Conservation (phyloP, 495 filamentous ascomycete genomes). For the Acidiella bohemica region DNA sequence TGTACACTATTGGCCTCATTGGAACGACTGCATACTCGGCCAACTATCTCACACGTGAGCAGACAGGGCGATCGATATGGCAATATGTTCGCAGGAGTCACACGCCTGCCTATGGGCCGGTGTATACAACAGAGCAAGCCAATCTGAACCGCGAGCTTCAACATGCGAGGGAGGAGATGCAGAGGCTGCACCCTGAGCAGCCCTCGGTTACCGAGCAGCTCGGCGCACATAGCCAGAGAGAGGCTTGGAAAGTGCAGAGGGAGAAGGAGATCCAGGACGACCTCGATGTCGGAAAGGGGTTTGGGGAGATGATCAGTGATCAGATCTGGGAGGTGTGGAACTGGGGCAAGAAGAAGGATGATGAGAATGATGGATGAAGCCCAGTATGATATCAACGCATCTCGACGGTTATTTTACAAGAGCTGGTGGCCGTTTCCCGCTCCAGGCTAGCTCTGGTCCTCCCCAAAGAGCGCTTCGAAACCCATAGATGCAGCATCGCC, state of each 20-base stretch:
- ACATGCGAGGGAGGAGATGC: slow-evolving; percentile 4
- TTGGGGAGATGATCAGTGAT: slow-evolving; percentile 68
- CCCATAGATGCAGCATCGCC: no score
- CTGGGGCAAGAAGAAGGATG: slow-evolving; percentile 34
- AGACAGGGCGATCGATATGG: slow-evolving; percentile 43
- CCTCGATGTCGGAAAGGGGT: slow-evolving; percentile 64
- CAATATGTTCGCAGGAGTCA: slow-evolving; percentile 20
- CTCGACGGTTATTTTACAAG: no score
- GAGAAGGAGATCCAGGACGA: slow-evolving; percentile 56
- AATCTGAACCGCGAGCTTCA: slow-evolving; percentile 4
- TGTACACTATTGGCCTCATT: slow-evolving; percentile 53
- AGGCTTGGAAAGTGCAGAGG: slow-evolving; percentile 61
- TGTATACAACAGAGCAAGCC: slow-evolving; percentile 2
- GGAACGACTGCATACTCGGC: slow-evolving; percentile 15
- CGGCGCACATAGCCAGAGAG: slow-evolving; percentile 33
- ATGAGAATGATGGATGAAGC: slow-evolving; percentile 18
- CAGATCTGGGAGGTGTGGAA: slow-evolving; percentile 76
- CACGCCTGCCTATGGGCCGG: slow-evolving; percentile 7
- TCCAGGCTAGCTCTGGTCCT: no score
- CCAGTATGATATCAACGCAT: no score
- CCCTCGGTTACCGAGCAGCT: slow-evolving; percentile 34
- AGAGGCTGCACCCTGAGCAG: background rate
- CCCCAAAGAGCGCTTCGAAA: background rate
- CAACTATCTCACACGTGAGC: slow-evolving; percentile 48
- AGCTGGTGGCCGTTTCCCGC: no score